Evolutionary conservation across 2,329 filamentous ascomycete genomes (phyloP).

Genomic region (Diaporthe amygdali): DNA sequence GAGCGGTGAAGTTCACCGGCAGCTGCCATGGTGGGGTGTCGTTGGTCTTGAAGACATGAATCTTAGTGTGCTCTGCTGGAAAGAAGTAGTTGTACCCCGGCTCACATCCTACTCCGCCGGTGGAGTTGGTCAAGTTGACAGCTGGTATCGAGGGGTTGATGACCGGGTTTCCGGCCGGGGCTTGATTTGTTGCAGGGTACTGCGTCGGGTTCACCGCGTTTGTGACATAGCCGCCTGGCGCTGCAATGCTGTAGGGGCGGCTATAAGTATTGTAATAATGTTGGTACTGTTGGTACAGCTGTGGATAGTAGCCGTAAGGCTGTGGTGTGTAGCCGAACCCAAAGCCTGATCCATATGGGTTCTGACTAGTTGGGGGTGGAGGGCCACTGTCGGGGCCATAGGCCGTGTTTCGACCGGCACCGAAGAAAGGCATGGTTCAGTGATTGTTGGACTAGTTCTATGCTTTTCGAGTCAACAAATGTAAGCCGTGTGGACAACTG

Average conservation of each 20-base stretch:
- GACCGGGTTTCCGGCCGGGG: constrained; percentile 47
- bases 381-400: constrained; percentile 15
- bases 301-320: neutral
- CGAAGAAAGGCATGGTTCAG: neutral
- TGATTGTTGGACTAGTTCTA: neutral
- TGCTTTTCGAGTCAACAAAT: neutral
- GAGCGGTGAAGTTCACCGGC: constrained; percentile 44
- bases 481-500: fast-evolving
- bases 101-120: constrained; percentile 63
- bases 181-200: constrained; percentile 36
- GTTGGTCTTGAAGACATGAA: constrained; percentile 60
- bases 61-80: constrained; percentile 60
- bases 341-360: neutral
- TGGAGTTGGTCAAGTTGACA: constrained; percentile 60
- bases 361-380: neutral
- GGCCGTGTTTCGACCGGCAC: constrained; percentile 12
- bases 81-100: constrained; percentile 70
- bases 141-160: constrained; percentile 54
- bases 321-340: neutral
- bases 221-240: constrained; percentile 17
- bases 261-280: neutral
- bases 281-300: neutral
- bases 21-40: constrained; percentile 58
- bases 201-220: constrained; percentile 24
- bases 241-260: neutral